Base-by-base conservation (phyloP, 305 asterid genomes). In the Fraxinus platypoda region DNA sequence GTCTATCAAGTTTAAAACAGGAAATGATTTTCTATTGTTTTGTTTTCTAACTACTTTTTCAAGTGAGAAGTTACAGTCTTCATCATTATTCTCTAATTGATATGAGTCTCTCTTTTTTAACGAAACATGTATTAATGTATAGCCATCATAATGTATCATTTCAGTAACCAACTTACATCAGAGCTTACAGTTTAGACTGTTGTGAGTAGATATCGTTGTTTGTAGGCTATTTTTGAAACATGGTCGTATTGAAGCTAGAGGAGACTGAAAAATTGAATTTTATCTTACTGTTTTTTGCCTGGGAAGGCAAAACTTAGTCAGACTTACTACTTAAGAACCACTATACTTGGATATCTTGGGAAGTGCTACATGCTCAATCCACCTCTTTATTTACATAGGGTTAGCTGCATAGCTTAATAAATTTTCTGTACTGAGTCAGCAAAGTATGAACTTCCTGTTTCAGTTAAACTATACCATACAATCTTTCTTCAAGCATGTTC, bases 401-500 rank as follows among this genome's bases (percentile, higher is more conserved):
- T 78, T 49, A 64, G 57, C 72, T 75, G 33, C 73, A 72, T 9
- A 70, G 68, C 81, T 35, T 77, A 76, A 57, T 71, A 82, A 71
- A 33, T 68, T 33, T 38, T 34, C 62, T 59, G 59, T 64, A 28
- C 54, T 3, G 3, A 72, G 70, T 76, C 82, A 59, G 77, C 43
- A 81, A 19, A 15, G 25, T 75, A 38, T 19, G 37, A 75, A 37
- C 37, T 15, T 72, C 19, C 43, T 17, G 41, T 57, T 72, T 80
- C 52, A 79, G 76, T 78, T 75, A 70, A 41, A 70, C n/a, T 52
- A 64, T 49, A 38, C 62, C 5, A 41, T 79, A 13, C 33, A 37
- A 35, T 13, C 35, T 79, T 37, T 79, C 21, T 68, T 71, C 54
- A 2, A 21, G 12, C 79, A 25, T 8, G 33, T 23, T 25, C 72